A percentile compares a stretch with the other conserved stretches of the same genome.
Evolutionary conservation across 805 yeast genomes (phyloP).

Genomic region (Metschnikowia hibisci): DNA sequence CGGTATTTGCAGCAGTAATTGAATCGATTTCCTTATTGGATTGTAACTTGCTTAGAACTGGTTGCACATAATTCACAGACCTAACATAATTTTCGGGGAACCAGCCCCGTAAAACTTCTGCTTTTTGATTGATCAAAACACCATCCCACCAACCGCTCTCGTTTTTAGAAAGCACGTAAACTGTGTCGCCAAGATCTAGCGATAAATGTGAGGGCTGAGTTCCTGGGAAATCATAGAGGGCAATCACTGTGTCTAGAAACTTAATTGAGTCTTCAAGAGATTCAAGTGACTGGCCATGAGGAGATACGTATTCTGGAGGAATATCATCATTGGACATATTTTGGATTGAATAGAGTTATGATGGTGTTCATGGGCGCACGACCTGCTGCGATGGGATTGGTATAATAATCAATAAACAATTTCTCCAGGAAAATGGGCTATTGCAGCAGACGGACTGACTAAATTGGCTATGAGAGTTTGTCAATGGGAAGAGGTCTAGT

Average conservation of each 20-base stretch:
- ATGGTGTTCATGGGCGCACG: neutral
- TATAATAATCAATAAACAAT: neutral
- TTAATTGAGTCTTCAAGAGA: conserved; percentile 17
- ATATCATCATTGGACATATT: conserved; percentile 28
- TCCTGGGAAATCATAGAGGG: conserved; percentile 52
- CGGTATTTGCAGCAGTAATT: conserved; percentile 44
- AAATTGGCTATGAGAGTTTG: too few species aligned
- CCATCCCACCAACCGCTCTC: conserved; percentile 91
- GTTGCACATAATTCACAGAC: conserved; percentile 42
- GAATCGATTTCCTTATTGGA: conserved; percentile 39
- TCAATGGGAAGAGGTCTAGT: too few species aligned
- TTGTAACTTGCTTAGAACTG: conserved; percentile 35
- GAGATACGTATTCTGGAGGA: conserved; percentile 38
- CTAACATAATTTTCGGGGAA: conserved; percentile 67
- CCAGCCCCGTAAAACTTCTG: conserved; percentile 69
- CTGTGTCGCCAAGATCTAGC: conserved; percentile 60
- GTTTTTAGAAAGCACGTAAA: conserved; percentile 63
- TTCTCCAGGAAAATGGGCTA: too few species aligned
- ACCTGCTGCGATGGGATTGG: neutral
- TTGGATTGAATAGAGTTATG: neutral
- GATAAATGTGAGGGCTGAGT: conserved; percentile 51
- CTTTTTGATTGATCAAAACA: conserved; percentile 32
- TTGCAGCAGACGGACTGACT: too few species aligned
- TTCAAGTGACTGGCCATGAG: conserved; percentile 21
- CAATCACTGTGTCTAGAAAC: conserved; percentile 57